phyloP scores from a whole-genome alignment of 441 rosid species.

The Mallotus japonicus region DNA sequence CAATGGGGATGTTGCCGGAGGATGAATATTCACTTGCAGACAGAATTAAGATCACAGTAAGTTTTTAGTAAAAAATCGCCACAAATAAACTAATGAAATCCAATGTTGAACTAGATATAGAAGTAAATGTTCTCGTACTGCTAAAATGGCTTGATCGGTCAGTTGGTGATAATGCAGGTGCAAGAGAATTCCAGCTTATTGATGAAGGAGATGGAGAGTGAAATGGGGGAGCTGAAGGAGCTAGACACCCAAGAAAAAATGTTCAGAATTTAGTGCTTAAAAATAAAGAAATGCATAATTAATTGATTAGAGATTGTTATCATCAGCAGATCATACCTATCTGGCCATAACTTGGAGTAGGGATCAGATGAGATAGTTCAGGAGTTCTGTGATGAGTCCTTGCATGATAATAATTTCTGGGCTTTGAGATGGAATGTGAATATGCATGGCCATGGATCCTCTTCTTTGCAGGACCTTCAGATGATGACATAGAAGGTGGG shows the following conservation, averaged over 20 bases:
- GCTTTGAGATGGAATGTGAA: slow-evolving; percentile 32
- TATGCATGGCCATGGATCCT: slow-evolving; percentile 31
- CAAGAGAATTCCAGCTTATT: slow-evolving; percentile 32
- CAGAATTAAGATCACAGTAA: slow-evolving; percentile 16
- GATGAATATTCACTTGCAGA: slow-evolving; percentile 33
- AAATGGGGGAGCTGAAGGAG: slow-evolving; percentile 34
- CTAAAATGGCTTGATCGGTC: slow-evolving; percentile 21
- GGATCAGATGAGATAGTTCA: slow-evolving; percentile 28
- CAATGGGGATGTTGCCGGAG: slow-evolving; percentile 46
- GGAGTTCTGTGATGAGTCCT: slow-evolving; percentile 30
- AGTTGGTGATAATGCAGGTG: slow-evolving; percentile 36
- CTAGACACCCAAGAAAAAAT: slow-evolving; percentile 22
- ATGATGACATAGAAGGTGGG: slow-evolving; percentile 43
- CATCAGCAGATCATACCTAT: slow-evolving; percentile 29
- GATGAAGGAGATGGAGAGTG: slow-evolving; percentile 31
- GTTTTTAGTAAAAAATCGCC: slow-evolving; percentile 10
- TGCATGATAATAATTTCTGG: slow-evolving; percentile 29
- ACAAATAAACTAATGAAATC: slow-evolving; percentile 14
- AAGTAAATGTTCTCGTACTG: slow-evolving; percentile 31
- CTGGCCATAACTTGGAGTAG: slow-evolving; percentile 24
- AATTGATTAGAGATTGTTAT: background rate
- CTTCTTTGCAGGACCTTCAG: slow-evolving; percentile 27
- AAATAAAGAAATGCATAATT: background rate
- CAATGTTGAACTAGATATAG: slow-evolving; percentile 18
- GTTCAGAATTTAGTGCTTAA: background rate